A percentile compares a stretch with the other conserved stretches of the same genome.
phyloP scores from a whole-genome alignment of 495 filamentous ascomycete genomes.

The Cairneyella variabilis region DNA sequence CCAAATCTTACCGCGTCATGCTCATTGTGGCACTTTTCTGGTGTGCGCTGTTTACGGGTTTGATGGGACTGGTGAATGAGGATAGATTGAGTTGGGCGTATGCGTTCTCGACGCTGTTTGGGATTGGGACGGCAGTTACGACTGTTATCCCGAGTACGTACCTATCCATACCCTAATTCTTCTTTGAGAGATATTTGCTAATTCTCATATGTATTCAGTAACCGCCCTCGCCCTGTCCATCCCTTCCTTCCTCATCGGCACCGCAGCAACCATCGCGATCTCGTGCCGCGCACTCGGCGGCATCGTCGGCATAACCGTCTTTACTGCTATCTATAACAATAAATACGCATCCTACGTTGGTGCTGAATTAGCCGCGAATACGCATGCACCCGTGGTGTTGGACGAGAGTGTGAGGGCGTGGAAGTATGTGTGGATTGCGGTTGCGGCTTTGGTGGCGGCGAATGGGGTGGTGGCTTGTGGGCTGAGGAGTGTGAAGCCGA shows the following conservation, averaged over 20 bases:
- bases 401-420: constrained; percentile 2
- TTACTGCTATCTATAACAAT: constrained; percentile 18
- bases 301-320: constrained; percentile 17
- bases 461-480: constrained; percentile 13
- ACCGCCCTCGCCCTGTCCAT: constrained; percentile 15
- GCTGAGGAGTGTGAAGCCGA: constrained; percentile 9
- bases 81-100: constrained; percentile 8
- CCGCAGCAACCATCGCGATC: constrained; percentile 14
- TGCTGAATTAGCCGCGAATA: neutral
- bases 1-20: constrained; percentile 7
- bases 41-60: constrained; percentile 13
- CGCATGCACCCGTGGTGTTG: constrained; percentile 1
- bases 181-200: neutral
- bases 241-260: constrained; percentile 17
- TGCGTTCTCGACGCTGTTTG: constrained; percentile 16
- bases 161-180: neutral
- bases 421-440: constrained; percentile 17
- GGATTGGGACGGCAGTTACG: constrained; percentile 14
- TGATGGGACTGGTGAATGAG: constrained; percentile 12
- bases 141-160: constrained; percentile 11
- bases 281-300: constrained; percentile 13
- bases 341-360: constrained; percentile 9
- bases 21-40: constrained; percentile 11
- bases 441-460: constrained; percentile 11
- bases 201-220: neutral